These are phyloP conservation scores for Syzygium aromaticum DNA, from an alignment of 345 rosid genomes.

Conservation along the genomic window DNA sequence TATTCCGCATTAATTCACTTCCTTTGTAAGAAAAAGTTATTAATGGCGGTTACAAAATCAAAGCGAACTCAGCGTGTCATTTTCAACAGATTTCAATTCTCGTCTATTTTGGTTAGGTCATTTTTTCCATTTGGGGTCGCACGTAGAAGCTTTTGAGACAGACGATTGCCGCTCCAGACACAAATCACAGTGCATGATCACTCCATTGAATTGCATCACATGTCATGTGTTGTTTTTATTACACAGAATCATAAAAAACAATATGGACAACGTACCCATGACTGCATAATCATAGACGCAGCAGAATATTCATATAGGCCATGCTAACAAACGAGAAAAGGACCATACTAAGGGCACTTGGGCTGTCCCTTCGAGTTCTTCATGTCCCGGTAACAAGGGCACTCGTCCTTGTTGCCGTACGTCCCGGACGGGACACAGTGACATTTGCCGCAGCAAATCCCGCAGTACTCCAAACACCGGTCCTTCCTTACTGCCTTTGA, in stretches of 20 bases:
- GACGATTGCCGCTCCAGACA: background rate
- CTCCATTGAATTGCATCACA: background rate
- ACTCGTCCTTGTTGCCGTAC: slow-evolving; percentile 51
- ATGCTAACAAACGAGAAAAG: background rate
- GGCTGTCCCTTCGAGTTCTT: slow-evolving; percentile 39
- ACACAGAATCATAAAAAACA: background rate
- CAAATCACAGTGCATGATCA: background rate
- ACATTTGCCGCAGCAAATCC: slow-evolving; percentile 55
- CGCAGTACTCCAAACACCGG: slow-evolving; percentile 67
- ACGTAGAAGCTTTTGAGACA: too few relatives aligned
- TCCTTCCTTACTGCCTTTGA: slow-evolving; percentile 37
- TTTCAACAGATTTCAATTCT: too few relatives aligned
- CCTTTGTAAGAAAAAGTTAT: too few relatives aligned
- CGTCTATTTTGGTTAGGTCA: too few relatives aligned
- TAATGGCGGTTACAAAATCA: too few relatives aligned
- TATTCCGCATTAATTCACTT: background rate
- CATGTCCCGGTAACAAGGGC: slow-evolving; percentile 60
- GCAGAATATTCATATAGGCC: background rate
- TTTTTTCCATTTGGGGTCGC: too few relatives aligned
- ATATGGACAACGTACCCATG: background rate
- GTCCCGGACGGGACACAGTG: slow-evolving; percentile 78
- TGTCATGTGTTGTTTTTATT: background rate
- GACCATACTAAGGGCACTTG: slow-evolving; percentile 45
- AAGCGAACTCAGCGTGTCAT: too few relatives aligned
- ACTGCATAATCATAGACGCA: background rate